Base-by-base conservation (phyloP, 176 grass and related monocot species). In the Oryza glaberrima region DNA sequence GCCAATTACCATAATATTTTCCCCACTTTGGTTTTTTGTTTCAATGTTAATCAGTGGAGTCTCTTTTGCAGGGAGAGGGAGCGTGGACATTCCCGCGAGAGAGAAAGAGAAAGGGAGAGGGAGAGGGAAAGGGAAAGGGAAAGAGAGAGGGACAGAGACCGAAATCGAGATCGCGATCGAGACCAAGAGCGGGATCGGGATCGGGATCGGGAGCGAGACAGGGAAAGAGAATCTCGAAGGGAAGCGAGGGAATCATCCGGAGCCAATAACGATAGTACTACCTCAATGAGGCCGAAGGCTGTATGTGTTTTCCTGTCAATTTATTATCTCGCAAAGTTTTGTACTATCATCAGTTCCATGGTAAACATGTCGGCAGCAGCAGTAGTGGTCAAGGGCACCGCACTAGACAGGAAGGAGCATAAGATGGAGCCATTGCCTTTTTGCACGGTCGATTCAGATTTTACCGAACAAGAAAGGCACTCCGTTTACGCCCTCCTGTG, bases 221-320 rank as follows among this genome's bases (percentile, higher is more conserved):
- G 70, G 56, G 81, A 85, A 60, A 86, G 67, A 71, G 91, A 91
- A 4, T 13, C 83, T 46, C 84, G 84, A 71, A 92, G 89, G 69
- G 91, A 91, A 76, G 76, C 80, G 19, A 90, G 82, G 81, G 85
- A 86, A 61, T 77, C 87, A 34, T 80, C 81, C 66, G 88, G 68
- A 35, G 83, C 76, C 48, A 60, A 80, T 82, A 88, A 72, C 74
- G 83, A 91, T 88, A 73, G 73, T 88, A 73, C 85, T 88, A 73
- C 87, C 69, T 79, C 89, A 26, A 80, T 91, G 79, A 88, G 86
- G 83, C 69, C 56, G 76, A 89, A 86, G 85, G 90, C 82, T 93
- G 92, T 90, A 93, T 85, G 90, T 94, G 58, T 69, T 83, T 86
- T 88, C 87, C 88, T 88, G 88, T 92, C 78, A 68, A 86, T 72